phyloP scores from a whole-genome alignment of 164 flowering plant species.

The Annona squamosa region DNA sequence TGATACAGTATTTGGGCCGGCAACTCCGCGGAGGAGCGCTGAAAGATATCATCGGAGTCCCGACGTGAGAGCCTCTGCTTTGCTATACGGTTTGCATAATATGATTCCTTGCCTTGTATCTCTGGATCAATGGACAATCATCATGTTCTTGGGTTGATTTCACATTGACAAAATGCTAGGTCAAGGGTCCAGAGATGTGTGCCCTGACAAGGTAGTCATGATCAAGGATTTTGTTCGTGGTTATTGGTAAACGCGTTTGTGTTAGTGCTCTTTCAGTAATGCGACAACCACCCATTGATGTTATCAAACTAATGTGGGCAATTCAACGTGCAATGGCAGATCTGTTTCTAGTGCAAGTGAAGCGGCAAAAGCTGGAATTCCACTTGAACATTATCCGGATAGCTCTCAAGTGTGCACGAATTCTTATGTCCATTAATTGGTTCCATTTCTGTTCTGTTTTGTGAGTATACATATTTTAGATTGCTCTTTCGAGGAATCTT shows the following conservation, averaged over 20 bases:
- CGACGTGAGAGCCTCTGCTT: conserved; percentile 43
- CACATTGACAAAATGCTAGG: neutral
- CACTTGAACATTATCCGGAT: conserved; percentile 35
- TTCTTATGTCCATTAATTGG: conserved; percentile 15
- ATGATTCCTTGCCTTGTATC: neutral
- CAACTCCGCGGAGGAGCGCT: conserved; percentile 46
- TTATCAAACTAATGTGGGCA: neutral
- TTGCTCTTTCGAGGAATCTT: neutral
- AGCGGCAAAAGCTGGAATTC: conserved; percentile 71
- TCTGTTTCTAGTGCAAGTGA: conserved; percentile 55
- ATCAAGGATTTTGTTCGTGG: too few relatives aligned
- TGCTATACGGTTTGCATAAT: neutral
- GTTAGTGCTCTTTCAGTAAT: neutral
- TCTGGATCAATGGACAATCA: neutral
- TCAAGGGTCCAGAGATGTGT: neutral
- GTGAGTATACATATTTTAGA: conserved; percentile 14
- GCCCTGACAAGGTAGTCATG: neutral
- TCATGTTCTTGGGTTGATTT: too few relatives aligned
- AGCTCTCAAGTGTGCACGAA: conserved; percentile 38
- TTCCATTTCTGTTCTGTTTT: conserved; percentile 18
- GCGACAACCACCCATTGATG: neutral
- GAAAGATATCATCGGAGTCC: conserved; percentile 49
- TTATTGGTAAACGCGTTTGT: too few relatives aligned
- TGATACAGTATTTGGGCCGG: conserved; percentile 51
- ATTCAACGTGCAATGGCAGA: conserved; percentile 25